These are phyloP conservation scores for Gaertneriomyces sp. DNA, from an alignment of 192 early-diverging fungal species.

Conservation along the genomic window DNA sequence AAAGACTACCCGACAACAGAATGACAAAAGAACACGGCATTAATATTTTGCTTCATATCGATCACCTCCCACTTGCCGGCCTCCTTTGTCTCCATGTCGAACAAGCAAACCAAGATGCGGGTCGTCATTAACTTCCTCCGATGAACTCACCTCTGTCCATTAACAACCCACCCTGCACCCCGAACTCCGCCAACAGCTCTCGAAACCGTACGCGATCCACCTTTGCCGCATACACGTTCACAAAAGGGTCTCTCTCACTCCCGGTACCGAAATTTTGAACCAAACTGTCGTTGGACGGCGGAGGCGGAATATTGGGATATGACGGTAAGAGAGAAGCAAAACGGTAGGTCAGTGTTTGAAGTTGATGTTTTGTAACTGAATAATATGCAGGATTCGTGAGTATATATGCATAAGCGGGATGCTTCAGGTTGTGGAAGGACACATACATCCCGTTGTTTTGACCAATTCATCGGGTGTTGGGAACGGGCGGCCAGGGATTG, in stretches of 20 bases:
- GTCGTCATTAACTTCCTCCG: neutral
- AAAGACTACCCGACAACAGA: constrained; percentile 43
- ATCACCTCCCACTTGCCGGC: neutral
- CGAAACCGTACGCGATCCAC: constrained; percentile 55
- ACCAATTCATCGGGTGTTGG: too few species aligned
- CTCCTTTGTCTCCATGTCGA: too few species aligned
- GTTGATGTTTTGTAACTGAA: too few species aligned
- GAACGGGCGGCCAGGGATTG: too few species aligned
- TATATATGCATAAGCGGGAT: too few species aligned
- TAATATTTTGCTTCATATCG: neutral
- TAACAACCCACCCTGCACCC: constrained; percentile 55
- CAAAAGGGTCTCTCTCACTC: constrained; percentile 22
- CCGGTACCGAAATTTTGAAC: neutral
- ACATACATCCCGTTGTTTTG: too few species aligned
- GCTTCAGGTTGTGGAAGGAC: too few species aligned
- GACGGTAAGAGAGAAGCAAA: too few species aligned
- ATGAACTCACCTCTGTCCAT: constrained; percentile 54
- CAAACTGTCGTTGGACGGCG: too few species aligned
- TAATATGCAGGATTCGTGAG: too few species aligned
- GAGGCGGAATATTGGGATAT: too few species aligned
- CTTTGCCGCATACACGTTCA: constrained; percentile 39
- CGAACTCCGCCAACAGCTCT: constrained; percentile 59
- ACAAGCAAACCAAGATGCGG: neutral
- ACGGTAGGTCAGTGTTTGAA: too few species aligned
- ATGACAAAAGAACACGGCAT: neutral